Percentiles rank a stretch among this genome's conserved stretches.
phyloP scores from a whole-genome alignment of 352 stramenopile species.

The Nothophytophthora sp. region DNA sequence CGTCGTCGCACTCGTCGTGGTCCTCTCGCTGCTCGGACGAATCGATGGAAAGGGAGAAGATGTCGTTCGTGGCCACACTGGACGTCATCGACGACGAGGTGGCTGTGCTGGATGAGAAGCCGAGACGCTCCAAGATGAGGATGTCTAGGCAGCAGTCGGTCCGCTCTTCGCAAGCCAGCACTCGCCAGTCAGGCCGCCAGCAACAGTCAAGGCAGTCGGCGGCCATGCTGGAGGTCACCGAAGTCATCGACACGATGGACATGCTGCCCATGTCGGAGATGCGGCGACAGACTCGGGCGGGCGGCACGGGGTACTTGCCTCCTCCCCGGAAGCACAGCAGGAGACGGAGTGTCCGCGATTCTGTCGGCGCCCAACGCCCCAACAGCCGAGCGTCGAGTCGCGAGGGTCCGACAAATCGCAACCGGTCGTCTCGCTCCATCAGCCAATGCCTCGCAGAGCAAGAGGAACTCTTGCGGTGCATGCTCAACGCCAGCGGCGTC shows the following conservation, averaged over 20 bases:
- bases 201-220: not conserved
- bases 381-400: slow-evolving; percentile 12
- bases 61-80: slow-evolving; percentile 40
- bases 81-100: slow-evolving; percentile 50
- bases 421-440: slow-evolving; percentile 32
- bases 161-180: slow-evolving; percentile 13
- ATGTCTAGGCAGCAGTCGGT: slow-evolving; percentile 26
- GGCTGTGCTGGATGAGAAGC: slow-evolving; percentile 35
- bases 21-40: slow-evolving; percentile 17
- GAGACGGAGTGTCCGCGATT: slow-evolving; percentile 14
- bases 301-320: slow-evolving; percentile 1
- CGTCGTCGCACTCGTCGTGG: slow-evolving; percentile 34
- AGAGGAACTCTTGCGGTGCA: slow-evolving; percentile 38
- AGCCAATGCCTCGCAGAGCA: slow-evolving; percentile 45
- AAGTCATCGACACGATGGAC: slow-evolving; percentile 56
- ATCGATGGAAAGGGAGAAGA: slow-evolving; percentile 34
- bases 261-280: slow-evolving; percentile 39
- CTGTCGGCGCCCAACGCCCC: slow-evolving; percentile 19
- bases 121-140: slow-evolving; percentile 7
- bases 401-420: slow-evolving; percentile 16
- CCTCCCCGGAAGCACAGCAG: slow-evolving; percentile 17
- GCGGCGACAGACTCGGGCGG: slow-evolving; percentile 7
- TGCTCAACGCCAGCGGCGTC: slow-evolving; percentile 30
- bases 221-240: slow-evolving; percentile 29
- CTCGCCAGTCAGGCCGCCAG: not conserved